Evolutionary conservation across 331 rosid genomes (phyloP).

Genomic region (Malus hybrid): DNA sequence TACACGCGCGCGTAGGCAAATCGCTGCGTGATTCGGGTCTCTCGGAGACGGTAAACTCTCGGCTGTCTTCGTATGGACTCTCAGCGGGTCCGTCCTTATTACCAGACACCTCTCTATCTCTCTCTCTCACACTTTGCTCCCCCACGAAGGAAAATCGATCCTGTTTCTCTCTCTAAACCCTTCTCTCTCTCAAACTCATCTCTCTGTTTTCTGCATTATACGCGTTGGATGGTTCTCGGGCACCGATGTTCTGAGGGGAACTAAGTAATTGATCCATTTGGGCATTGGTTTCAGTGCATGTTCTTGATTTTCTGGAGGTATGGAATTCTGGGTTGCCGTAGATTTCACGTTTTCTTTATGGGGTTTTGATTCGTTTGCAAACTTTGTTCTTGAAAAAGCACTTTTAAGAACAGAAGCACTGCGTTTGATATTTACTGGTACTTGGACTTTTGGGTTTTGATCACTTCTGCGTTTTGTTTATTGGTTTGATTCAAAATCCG

Average conservation of each 20-base stretch:
- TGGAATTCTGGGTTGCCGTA: constrained; percentile 17
- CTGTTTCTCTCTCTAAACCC: constrained; percentile 16
- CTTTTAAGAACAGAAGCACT: neutral
- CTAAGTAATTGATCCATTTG: neutral
- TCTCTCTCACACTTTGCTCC: constrained; percentile 41
- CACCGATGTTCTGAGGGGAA: constrained; percentile 4
- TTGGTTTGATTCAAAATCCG: constrained; percentile 3
- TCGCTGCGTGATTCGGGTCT: constrained; percentile 2
- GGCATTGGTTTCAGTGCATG: neutral
- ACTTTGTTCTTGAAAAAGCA: neutral
- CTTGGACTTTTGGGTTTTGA: neutral
- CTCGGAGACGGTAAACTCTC: constrained; percentile 10
- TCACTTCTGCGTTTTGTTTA: constrained; percentile 1
- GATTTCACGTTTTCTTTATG: constrained; percentile 14
- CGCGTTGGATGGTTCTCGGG: neutral
- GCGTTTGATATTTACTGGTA: neutral
- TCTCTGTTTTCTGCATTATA: constrained; percentile 13
- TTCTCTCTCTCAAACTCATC: neutral
- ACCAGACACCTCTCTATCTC: neutral
- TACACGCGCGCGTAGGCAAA: constrained; percentile 14
- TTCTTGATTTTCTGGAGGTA: constrained; percentile 2
- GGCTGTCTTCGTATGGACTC: constrained; percentile 14
- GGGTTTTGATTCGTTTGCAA: constrained; percentile 11
- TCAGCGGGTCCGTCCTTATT: constrained; percentile 8
- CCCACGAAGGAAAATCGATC: constrained; percentile 49